Base-by-base conservation (phyloP, 139 green algal genomes). In the Closterium sp. region DNA sequence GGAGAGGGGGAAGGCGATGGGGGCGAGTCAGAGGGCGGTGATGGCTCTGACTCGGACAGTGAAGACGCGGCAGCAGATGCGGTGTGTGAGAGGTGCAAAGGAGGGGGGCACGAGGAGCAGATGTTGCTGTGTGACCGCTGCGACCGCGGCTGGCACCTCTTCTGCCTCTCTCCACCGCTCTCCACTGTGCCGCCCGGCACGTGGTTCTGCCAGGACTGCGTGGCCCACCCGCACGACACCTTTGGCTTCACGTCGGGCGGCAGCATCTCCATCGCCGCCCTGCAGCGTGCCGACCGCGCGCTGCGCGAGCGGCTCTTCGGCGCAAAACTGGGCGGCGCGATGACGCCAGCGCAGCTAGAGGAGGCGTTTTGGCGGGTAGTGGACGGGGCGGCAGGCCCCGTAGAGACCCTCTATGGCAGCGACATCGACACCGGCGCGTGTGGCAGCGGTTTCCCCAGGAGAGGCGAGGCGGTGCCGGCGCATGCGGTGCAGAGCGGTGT, bases 361-460 rank as follows among this genome's bases (percentile, higher is more conserved):
- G 95, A 93, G 4, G 97, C 98, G 92, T 99, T 99, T 91, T 99
- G 98, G 98, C 85, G 96, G 28, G 96, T 99, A 19, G 97, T 99
- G 88, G 97, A 99, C 95, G 88, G 91, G 19, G 95, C 95, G 4
- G 95, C 97, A 30, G 96, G 98, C 88, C 93, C 94, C 1, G 96
- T 98, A 42, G 97, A 99, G 86, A 97, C 98, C 70, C 86, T 97
- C 70, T 96, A 95, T 88, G 97, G 93, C 19, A 94, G 95, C 32
- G 97, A 98, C 92, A 95, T 98, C 84, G 97, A 98, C 94, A 96
- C 95, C n/a, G 92, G 31, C 17, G 38, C 79, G 31, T 91, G 28
- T 34, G 91, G 91, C 22, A 93, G 91, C 84, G 91, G 91, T 2
- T 93, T 93, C 73, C 91, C 91, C 31, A 89, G 91, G n/a, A 29